Evolutionary conservation across 1,284 basidiomycete genomes (phyloP), one percentile per base, ranked within the genome.

Genomic region (Papiliotrema fonsecae): DNA sequence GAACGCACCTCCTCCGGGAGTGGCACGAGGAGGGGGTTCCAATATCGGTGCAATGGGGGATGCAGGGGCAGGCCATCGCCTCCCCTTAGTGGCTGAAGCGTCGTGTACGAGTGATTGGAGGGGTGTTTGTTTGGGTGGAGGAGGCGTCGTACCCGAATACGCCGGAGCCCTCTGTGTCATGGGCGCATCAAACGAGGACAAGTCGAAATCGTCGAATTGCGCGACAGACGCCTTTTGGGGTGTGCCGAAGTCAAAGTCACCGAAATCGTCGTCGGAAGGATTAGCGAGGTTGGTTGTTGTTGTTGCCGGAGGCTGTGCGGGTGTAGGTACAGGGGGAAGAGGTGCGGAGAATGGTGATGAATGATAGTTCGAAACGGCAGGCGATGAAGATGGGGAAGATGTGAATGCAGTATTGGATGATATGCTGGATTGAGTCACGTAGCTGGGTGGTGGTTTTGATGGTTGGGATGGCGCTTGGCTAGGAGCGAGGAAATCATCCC

Each of bases 1-100:
- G 45, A 64, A 64, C 18, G n/a, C n/a, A n/a, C n/a, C n/a, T n/a
- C n/a, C 34, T n/a, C 6, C 37, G 21, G 35, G 26, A 16, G 43
- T 18, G 21, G 49, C 7, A 25, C 34, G 51, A 2, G 63, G 63
- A 10, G 65, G 65, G 1, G 63, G 63, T 19, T 56, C 51, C 4
- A 67, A 46, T 9, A 46, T 36, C 2, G 60, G 62, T 3, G 55
- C 56, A 14, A 59, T 36, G 10, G 65, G 65, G 22, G 57, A 60
- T 5, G 63, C 52, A 3, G 65, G 65, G 4, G 65, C 65, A 26
- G 65, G 65, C 65, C 65, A 67, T 42, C 59, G 31, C 49, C 49
- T 53, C 16, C 65, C 65, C 35, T 57, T 60, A 0, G 37, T 28
- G 11, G 61, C 52, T 9, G 51, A 54, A 2, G 63, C 58, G 26